Conservation (phyloP, 169 alveolate genomes). For the Plasmodium knowlesi region DNA sequence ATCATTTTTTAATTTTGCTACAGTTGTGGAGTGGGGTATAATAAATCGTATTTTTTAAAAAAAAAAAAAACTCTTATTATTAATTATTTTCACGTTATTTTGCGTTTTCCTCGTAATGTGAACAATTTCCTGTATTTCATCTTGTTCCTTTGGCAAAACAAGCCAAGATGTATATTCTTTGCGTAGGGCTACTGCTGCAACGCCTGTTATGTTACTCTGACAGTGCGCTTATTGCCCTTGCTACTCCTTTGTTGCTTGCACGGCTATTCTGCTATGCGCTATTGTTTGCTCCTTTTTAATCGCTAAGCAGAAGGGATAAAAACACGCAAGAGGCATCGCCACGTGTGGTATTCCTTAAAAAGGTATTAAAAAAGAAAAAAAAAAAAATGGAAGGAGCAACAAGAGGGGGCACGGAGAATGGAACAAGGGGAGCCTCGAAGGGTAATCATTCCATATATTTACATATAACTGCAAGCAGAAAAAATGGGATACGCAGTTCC, state of each 20-base stretch:
- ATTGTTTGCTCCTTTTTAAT: not conserved
- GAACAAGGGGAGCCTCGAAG: constrained; percentile 2
- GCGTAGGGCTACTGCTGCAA: not conserved
- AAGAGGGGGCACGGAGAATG: not conserved
- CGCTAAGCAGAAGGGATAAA: not conserved
- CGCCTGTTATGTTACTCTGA: not conserved
- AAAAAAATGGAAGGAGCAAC: not conserved
- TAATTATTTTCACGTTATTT: constrained; percentile 10
- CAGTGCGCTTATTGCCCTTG: not conserved
- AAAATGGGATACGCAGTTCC: not conserved
- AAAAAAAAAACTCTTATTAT: constrained; percentile 10
- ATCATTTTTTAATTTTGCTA: constrained; percentile 17
- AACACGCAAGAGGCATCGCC: not conserved
- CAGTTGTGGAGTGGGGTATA: constrained; percentile 1
- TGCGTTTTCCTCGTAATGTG: not conserved
- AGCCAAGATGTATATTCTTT: not conserved
- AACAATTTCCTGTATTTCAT: not conserved
- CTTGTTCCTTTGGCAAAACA: not conserved
- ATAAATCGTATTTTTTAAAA: constrained; percentile 2
- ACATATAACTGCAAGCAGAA: not conserved
- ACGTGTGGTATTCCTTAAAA: not conserved
- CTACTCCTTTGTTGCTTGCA: not conserved
- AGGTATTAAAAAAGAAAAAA: constrained; percentile 2
- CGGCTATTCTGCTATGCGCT: not conserved
- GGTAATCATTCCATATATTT: not conserved